Base-by-base conservation (phyloP, 116 monocot genomes). In the Dioscorea cayenensis region DNA sequence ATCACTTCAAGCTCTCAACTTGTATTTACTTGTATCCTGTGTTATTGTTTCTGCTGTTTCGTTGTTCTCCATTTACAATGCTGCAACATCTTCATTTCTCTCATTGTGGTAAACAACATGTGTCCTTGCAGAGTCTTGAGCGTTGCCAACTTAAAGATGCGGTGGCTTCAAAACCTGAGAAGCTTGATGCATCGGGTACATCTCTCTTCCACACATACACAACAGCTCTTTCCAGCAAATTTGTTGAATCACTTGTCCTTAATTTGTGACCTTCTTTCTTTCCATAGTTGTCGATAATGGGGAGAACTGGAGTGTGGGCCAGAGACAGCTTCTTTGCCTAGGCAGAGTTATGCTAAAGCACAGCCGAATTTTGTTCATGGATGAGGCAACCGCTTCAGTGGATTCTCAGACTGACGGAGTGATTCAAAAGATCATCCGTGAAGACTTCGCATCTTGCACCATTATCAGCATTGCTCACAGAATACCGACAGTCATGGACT, bases 81-180 rank as follows among this genome's bases (percentile, higher is more conserved):
- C 43, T 43, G 8, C 11, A 12, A 43, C 6, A 6, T 43, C 43
- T 43, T 43, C 43, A 43, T 43, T 32, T 32, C 4, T 4, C 4
- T 32, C 32, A 32, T 32, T 32, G 32, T 32, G 4, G 2, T 3
- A 32, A 32, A 32, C 43, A 43, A 43, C 43, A 43, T 43, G 0
- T 32, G 32, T 32, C 32, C 32, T 43, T 32, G 32, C 75, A 95
- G 95, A 89, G 92, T 49, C 83, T 95, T 14, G 92, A 92, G 18
- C 78, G 89, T 28, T 95, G 92, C 85, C 95, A 92, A 59, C 85
- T 95, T 28, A 95, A 95, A 74, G 92, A 89, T 79, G 83, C 71
- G 14, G 95, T 95, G 29, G 83, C 83, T 51, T 70, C 73, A 77
- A 95, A 95, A 85, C 83, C 87, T 28, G 87, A 92, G 64, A 95